Conservation (phyloP, 2,329 filamentous ascomycete species). For the Pseudogymnoascus sp. region DNA sequence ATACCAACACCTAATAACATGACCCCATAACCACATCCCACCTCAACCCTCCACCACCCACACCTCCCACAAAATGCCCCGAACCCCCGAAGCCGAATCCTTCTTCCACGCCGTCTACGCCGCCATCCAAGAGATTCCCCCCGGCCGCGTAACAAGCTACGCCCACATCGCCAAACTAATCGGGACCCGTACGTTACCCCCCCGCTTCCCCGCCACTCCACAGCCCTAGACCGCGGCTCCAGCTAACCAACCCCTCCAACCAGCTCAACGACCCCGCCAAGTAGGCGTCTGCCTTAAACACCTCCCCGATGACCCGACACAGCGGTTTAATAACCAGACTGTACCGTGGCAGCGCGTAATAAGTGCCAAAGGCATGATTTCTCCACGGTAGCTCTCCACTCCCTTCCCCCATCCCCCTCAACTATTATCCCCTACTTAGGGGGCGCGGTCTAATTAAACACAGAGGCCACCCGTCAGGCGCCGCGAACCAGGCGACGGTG, state of each 20-base stretch:
- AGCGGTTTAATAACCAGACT: conserved; percentile 61
- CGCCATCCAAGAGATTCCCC: conserved; percentile 77
- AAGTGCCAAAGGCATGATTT: conserved; percentile 78
- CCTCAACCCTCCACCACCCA: conserved; percentile 3
- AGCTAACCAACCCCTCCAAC: not conserved
- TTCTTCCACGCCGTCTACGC: conserved; percentile 74
- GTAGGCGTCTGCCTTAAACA: conserved; percentile 88
- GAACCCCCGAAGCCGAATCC: conserved; percentile 63
- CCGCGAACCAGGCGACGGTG: conserved; percentile 28
- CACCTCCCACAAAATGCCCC: conserved; percentile 44
- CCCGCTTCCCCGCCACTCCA: conserved; percentile 4
- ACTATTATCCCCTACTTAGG: not conserved
- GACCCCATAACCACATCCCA: not conserved
- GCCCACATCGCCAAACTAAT: conserved; percentile 68
- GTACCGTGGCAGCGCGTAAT: conserved; percentile 95
- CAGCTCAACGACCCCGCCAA: conserved; percentile 68
- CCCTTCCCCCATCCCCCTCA: not conserved
- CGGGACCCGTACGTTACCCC: conserved; percentile 54
- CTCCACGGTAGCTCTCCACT: conserved; percentile 56
- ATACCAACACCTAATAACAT: not conserved
- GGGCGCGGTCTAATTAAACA: not conserved
- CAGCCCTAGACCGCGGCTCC: conserved; percentile 5
- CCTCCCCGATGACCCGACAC: conserved; percentile 49
- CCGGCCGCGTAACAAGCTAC: conserved; percentile 79
- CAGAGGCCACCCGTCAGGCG: conserved; percentile 27